Conservation (phyloP, 148 eudicot species). For the Vaccinium corymbosum region DNA sequence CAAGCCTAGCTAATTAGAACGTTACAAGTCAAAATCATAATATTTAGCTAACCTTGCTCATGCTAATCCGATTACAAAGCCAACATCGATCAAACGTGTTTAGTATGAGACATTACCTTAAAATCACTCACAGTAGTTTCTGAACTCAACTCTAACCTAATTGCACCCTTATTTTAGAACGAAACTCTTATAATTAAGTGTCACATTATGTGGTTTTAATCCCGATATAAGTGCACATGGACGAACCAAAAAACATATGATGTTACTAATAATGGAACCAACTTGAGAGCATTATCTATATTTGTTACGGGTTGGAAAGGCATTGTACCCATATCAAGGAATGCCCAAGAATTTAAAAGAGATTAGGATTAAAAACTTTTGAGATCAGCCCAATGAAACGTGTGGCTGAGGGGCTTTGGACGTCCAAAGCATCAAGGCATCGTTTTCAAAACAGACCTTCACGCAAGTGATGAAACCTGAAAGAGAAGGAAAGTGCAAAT, state of each 20-base stretch:
- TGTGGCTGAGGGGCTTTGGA: background rate
- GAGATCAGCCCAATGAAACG: background rate
- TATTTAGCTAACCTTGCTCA: background rate
- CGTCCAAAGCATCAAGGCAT: background rate
- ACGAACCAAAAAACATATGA: background rate
- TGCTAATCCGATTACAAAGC: background rate
- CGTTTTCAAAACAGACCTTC: background rate
- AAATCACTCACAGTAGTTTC: background rate
- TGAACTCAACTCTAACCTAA: background rate
- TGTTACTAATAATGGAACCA: background rate
- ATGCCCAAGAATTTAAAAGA: background rate
- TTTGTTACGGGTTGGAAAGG: slow-evolving; percentile 15
- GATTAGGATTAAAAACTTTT: background rate
- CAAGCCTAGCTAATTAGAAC: background rate
- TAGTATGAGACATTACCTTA: background rate
- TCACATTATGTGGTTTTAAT: background rate
- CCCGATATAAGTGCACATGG: background rate
- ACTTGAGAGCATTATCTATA: background rate
- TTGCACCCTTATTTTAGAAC: background rate
- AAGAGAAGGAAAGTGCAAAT: background rate
- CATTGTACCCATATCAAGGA: background rate
- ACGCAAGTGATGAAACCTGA: slow-evolving; percentile 15
- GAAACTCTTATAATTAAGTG: background rate
- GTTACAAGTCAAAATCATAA: background rate
- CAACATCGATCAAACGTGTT: background rate